Evolutionary conservation across 768 basidiomycete species (phyloP).

Genomic region (Rhodocollybia butyracea): DNA sequence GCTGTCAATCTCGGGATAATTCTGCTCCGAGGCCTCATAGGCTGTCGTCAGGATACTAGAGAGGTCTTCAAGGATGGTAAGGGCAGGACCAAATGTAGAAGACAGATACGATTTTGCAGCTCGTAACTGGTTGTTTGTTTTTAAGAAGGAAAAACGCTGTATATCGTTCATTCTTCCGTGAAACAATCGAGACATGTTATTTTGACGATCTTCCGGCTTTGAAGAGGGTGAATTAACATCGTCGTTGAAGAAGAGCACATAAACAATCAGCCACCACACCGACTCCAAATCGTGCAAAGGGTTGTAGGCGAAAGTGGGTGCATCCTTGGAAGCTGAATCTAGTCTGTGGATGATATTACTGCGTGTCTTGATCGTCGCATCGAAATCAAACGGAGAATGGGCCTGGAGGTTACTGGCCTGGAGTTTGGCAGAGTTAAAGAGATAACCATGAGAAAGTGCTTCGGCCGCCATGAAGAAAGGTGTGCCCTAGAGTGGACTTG

Average conservation of each 20-base stretch:
- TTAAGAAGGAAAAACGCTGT: neutral
- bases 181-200: neutral
- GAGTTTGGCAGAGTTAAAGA: neutral
- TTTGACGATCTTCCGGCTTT: neutral
- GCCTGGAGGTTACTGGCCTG: neutral
- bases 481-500: neutral
- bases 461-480: neutral
- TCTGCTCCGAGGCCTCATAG: neutral
- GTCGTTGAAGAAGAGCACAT: neutral
- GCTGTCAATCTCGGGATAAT: neutral
- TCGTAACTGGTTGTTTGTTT: neutral
- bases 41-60: neutral
- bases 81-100: neutral
- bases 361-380: neutral
- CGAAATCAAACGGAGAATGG: neutral
- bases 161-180: neutral
- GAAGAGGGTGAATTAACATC: neutral
- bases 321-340: too few species aligned
- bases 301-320: neutral
- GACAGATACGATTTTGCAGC: neutral
- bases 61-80: neutral
- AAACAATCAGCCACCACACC: neutral
- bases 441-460: neutral
- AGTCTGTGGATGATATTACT: too few species aligned
- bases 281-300: constrained; percentile 1